These are phyloP conservation scores for Elongisporangium prolatum DNA, from an alignment of 352 stramenopile genomes.

Conservation along the genomic window DNA sequence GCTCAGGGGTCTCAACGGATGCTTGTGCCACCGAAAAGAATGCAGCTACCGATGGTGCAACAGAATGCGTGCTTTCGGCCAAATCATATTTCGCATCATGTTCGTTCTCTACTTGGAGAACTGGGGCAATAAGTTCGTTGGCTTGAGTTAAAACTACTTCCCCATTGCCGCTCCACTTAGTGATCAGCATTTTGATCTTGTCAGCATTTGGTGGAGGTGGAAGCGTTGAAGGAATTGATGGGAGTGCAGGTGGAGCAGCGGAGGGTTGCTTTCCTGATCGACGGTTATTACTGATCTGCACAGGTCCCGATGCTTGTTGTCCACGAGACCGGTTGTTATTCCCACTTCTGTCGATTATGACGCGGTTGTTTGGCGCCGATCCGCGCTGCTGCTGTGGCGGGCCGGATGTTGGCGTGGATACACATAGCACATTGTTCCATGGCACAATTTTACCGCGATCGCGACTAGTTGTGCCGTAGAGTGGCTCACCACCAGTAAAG, in stretches of 20 bases:
- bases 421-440: constrained; percentile 86
- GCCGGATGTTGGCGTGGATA: constrained; percentile 41
- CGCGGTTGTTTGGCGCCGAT: constrained; percentile 2
- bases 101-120: background rate
- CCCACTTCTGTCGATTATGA: constrained; percentile 3
- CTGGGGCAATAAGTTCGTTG: background rate
- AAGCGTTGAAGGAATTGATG: constrained; percentile 27
- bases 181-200: constrained; percentile 60
- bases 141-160: constrained; percentile 9
- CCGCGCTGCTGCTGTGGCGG: background rate
- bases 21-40: constrained; percentile 15
- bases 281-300: constrained; percentile 2
- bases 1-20: background rate
- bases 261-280: constrained; percentile 9
- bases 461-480: constrained; percentile 94
- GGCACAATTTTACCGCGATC: constrained; percentile 95
- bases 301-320: constrained; percentile 3
- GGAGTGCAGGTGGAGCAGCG: constrained; percentile 8
- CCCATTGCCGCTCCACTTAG: constrained; percentile 51
- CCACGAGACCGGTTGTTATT: constrained; percentile 12
- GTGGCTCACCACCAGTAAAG: constrained; percentile 95
- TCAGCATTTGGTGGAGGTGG: constrained; percentile 38
- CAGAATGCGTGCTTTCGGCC: background rate
- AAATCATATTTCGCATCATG: background rate
- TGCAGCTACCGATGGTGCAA: background rate